Base-by-base conservation (phyloP, 2,329 filamentous ascomycete genomes). In the Phoma sp. region DNA sequence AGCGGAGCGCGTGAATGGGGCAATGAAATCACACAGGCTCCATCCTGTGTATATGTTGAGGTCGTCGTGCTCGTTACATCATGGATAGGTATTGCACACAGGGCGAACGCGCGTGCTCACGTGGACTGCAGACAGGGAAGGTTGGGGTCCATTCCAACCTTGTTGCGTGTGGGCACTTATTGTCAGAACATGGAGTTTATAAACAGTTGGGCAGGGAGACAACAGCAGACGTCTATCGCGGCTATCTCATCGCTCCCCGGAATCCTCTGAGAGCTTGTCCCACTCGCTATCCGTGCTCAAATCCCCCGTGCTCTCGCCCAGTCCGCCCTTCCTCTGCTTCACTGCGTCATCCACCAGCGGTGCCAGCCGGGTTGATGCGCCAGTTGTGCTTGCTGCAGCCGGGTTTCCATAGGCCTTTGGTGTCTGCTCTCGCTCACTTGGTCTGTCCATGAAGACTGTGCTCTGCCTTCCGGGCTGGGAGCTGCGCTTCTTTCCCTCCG, bases 281-380 rank as follows among this genome's bases (percentile, higher is more conserved):
- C 93, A 98, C 77, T 98, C 93, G 69, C 93, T 93, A 78, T 98
- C 93, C 4, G 93, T 97, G 76, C 91, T 93, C 58, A 81, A 68
- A 60, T 85, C 82, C 9, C 81, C 82, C 8, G 70, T 80, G 47
- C 81, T 80, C 51, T 80, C 80, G 9, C 77, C 74, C 51, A 76
- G 65, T 58, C 60, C 53, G 7, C 72, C 78, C 65, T 68, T 74
- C 54, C 78, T 74, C 69, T 79, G 80, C 70, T 76, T 77, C 58
- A 80, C 29, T 40, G 75, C 76, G 29, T 73, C 71, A 32, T 75
- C 67, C 24, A 61, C 64, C 14, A 64, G 47, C 22, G 70, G 69
- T 29, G 61, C 68, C 33, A 74, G 62, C 22, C 61, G 63, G 25
- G 70, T 66, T 14, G 59, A 58, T 13, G 70, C 62, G 11, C 71